Conservation (phyloP, 495 filamentous ascomycete species). For the Hyaloscypha variabilis region DNA sequence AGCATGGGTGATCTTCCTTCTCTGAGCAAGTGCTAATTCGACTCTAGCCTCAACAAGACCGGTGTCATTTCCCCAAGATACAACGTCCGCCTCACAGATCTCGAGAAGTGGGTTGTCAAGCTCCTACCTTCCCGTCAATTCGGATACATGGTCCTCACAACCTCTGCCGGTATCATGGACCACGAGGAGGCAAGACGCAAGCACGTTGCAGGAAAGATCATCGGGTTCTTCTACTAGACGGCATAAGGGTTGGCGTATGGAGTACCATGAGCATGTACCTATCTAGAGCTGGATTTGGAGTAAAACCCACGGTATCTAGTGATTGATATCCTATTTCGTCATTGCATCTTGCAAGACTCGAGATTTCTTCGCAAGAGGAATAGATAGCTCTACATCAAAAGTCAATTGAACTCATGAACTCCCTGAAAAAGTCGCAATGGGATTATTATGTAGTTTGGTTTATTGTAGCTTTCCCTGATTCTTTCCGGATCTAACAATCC, state of each 20-base stretch:
- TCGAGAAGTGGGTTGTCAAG: slow-evolving; percentile 99
- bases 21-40: slow-evolving; percentile 13
- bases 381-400: slow-evolving; percentile 35
- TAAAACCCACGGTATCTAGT: slow-evolving; percentile 22
- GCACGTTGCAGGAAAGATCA: slow-evolving; percentile 95
- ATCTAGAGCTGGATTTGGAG: slow-evolving; percentile 28
- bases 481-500: too few relatives aligned
- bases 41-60: slow-evolving; percentile 87
- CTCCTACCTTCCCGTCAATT: slow-evolving; percentile 98
- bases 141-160: slow-evolving; percentile 98
- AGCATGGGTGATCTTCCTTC: slow-evolving; percentile 10
- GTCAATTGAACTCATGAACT: slow-evolving; percentile 31
- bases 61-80: slow-evolving; percentile 98
- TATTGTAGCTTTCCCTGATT: too few relatives aligned
- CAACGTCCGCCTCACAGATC: slow-evolving; percentile 94
- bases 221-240: slow-evolving; percentile 92
- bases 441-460: neutral
- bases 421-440: neutral
- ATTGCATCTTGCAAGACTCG: slow-evolving; percentile 25
- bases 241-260: slow-evolving; percentile 26
- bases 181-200: slow-evolving; percentile 98
- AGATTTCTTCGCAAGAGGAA: slow-evolving; percentile 19
- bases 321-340: slow-evolving; percentile 26
- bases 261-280: slow-evolving; percentile 31
- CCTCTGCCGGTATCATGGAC: slow-evolving; percentile 99